Base-by-base conservation (phyloP, 306 rosid genomes). In the Acacia melanoxylon region DNA sequence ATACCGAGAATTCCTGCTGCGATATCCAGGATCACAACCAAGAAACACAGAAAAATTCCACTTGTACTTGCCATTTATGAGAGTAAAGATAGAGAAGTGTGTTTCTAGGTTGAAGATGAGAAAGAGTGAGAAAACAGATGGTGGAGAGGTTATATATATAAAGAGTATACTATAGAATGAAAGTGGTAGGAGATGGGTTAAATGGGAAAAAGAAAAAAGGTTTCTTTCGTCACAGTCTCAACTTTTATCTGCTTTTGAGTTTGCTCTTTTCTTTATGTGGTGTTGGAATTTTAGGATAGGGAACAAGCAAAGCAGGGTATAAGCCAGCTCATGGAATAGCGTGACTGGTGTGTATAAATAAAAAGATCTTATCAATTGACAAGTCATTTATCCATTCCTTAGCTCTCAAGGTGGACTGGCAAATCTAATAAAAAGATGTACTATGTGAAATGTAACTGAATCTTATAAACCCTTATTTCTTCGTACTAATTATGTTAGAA, bases 1-100 rank as follows among this genome's bases (percentile, higher is more conserved):
- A 95, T 92, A 80, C 94, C 97, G 11, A 95, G 96, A 82, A 95
- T 83, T 71, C 99, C 99, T 46, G 97, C 99, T n/a, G 81, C 91
- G 3, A 93, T 86, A 81, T 95, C 99, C 86, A 93, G 75, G 8
- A 84, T 84, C 65, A 93, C 88, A 31, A 95, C 84, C 85, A 95
- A 75, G 46, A 95, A 56, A 69, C 97, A 95, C 35, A 95, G 35
- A 51, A 93, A 79, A 78, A 91, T 78, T 11, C 97, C 99, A 63
- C 40, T 87, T 37, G 84, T 56, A 83, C 84, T 90, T 29, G 78
- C 91, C 99, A 95, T 95, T 83, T 45, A 78, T 37, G 54, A 48
- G 59, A 5, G 4, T 12, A 27, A 27, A 27, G 68, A 14, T 5
- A 27, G 10, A 27, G 31, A 63, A 63, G 2, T 14, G 10, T 14